These are phyloP conservation scores for Solanum chmielewskii DNA, from an alignment of 257 asterid genomes.

Conservation along the genomic window DNA sequence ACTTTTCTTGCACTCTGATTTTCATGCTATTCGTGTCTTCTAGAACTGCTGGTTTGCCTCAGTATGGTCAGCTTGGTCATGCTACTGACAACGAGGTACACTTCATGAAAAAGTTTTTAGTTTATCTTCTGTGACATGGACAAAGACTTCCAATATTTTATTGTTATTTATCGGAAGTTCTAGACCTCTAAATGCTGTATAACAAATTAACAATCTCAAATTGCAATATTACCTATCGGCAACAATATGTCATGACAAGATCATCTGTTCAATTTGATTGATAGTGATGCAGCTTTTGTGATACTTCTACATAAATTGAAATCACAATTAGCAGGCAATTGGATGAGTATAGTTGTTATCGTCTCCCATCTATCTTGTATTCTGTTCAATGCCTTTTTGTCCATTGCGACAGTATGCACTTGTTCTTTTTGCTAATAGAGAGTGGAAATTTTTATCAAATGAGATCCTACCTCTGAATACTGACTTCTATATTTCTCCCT, in stretches of 20 bases:
- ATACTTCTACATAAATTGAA: neutral
- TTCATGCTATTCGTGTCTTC: constrained; percentile 5
- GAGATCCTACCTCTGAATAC: neutral
- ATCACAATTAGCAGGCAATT: neutral
- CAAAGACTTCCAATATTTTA: neutral
- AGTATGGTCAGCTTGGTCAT: constrained; percentile 97
- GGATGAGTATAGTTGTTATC: neutral
- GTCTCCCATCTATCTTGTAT: neutral
- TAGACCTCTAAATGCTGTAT: neutral
- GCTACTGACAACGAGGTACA: constrained; percentile 89
- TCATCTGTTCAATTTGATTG: neutral
- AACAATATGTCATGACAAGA: neutral
- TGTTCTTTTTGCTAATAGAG: neutral
- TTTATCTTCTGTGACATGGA: neutral
- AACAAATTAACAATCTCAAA: neutral
- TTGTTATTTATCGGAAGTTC: neutral
- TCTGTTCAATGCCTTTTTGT: neutral
- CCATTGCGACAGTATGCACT: neutral
- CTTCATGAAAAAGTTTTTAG: neutral
- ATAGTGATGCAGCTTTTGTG: neutral
- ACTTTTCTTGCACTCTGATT: constrained; percentile 8
- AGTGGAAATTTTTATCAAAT: neutral
- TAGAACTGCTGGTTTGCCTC: constrained; percentile 98
- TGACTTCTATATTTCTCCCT: neutral
- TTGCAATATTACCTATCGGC: neutral